phyloP scores from a whole-genome alignment of 2,329 filamentous ascomycete genomes.

The Talaromyces rugulosus region DNA sequence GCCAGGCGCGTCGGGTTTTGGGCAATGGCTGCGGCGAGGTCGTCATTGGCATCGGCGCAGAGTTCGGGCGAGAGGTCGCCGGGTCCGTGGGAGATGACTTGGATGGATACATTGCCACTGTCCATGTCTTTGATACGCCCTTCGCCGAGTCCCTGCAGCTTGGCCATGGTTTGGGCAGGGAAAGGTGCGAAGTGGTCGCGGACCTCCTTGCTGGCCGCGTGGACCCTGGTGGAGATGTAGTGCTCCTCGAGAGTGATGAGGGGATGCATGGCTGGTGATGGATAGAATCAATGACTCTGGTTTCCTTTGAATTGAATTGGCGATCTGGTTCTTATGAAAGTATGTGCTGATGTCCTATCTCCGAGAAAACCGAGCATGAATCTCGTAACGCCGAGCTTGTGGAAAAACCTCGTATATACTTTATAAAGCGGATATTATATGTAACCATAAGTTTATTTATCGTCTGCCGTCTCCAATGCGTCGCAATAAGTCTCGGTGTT shows the following conservation, averaged over 20 bases:
- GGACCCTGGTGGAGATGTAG: slow-evolving; percentile 13
- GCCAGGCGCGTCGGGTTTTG: slow-evolving; percentile 34
- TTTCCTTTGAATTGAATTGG: not conserved
- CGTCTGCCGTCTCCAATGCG: not conserved
- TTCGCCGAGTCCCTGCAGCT: slow-evolving; percentile 11
- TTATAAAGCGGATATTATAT: not conserved
- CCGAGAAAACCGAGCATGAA: not conserved
- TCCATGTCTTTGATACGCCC: slow-evolving; percentile 12
- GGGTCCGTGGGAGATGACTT: slow-evolving; percentile 17
- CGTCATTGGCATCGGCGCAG: slow-evolving; percentile 25
- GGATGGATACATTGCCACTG: slow-evolving; percentile 12
- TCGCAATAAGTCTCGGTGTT: not conserved
- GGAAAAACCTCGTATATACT: not conserved
- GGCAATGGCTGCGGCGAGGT: slow-evolving; percentile 26
- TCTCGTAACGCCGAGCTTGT: not conserved
- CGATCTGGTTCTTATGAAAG: not conserved
- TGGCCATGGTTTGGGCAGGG: slow-evolving; percentile 13
- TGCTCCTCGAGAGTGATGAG: slow-evolving; percentile 21
- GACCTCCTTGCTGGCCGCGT: slow-evolving; percentile 6
- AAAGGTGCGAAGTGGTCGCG: slow-evolving; percentile 16
- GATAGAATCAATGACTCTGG: not conserved
- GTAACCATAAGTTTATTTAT: not conserved
- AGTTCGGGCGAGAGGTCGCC: slow-evolving; percentile 9
- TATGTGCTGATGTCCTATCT: not conserved
- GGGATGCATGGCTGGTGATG: slow-evolving; percentile 12